phyloP scores from a whole-genome alignment of 257 asterid species.

The Eustoma russellianum region DNA sequence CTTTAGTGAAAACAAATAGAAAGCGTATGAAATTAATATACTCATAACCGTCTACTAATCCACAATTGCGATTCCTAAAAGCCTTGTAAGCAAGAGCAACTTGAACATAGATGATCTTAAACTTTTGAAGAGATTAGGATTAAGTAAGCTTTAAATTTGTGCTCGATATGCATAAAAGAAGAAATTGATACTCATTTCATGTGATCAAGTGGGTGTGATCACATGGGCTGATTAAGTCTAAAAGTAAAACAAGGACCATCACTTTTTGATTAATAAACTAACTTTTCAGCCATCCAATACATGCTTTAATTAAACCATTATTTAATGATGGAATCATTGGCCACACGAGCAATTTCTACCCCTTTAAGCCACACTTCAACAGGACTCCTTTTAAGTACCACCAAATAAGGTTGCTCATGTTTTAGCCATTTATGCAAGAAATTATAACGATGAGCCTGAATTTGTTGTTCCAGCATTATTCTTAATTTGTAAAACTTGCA shows the following conservation, averaged over 20 bases:
- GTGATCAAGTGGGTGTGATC: conserved; percentile 4
- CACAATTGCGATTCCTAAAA: no score
- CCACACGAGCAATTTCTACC: no score
- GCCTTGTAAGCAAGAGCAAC: neutral
- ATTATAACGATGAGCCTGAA: no score
- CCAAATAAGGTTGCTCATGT: no score
- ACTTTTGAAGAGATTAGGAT: neutral
- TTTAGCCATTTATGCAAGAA: no score
- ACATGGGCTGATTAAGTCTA: conserved; percentile 7
- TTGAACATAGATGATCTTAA: neutral
- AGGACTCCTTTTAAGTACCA: no score
- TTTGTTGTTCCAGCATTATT: no score
- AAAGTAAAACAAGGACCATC: neutral
- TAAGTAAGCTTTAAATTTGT: neutral
- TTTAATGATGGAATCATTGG: neutral
- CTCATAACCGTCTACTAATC: no score
- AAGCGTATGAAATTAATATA: no score
- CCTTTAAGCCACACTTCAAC: no score
- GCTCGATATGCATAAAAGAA: neutral
- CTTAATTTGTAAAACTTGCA: no score
- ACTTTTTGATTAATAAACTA: neutral
- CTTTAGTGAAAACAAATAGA: no score
- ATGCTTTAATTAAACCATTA: neutral
- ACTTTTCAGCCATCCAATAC: neutral
- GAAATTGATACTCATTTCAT: conserved; percentile 4